Conservation (phyloP, 768 basidiomycete genomes). For the Mrakia blollopis region DNA sequence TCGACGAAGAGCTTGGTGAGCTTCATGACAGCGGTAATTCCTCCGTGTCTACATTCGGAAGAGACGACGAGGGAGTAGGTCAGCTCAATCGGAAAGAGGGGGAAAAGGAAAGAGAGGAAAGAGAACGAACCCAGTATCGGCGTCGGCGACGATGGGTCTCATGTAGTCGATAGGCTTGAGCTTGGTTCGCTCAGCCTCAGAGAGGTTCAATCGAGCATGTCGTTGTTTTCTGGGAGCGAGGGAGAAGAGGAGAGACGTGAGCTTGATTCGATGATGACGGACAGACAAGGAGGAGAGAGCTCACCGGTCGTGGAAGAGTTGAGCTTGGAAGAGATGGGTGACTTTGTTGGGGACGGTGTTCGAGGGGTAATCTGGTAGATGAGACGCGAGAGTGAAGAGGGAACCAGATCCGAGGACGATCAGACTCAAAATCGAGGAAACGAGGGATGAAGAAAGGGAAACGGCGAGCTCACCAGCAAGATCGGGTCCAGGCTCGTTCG, state of each 20-base stretch:
- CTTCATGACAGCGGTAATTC: conserved; percentile 97
- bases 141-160: conserved; percentile 93
- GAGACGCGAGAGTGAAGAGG: neutral
- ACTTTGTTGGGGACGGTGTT: conserved; percentile 99
- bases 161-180: conserved; percentile 34
- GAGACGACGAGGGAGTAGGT: neutral
- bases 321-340: conserved; percentile 94
- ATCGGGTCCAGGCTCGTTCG: conserved; percentile 96
- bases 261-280: neutral
- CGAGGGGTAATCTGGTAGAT: conserved; percentile 79
- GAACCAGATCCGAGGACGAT: conserved; percentile 8
- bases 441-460: neutral
- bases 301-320: conserved; percentile 91
- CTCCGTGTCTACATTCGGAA: conserved; percentile 62
- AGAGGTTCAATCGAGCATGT: conserved; percentile 28
- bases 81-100: neutral
- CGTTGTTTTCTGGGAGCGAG: conserved; percentile 23
- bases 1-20: conserved; percentile 98
- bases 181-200: conserved; percentile 28
- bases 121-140: conserved; percentile 63
- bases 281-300: neutral
- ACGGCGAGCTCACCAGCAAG: conserved; percentile 63
- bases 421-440: neutral
- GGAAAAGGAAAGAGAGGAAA: neutral
- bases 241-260: neutral